Percentiles rank a stretch among this genome's conserved stretches.
These are phyloP conservation scores for Euphorbia celastroides DNA, from an alignment of 441 rosid species.

Conservation along the genomic window DNA sequence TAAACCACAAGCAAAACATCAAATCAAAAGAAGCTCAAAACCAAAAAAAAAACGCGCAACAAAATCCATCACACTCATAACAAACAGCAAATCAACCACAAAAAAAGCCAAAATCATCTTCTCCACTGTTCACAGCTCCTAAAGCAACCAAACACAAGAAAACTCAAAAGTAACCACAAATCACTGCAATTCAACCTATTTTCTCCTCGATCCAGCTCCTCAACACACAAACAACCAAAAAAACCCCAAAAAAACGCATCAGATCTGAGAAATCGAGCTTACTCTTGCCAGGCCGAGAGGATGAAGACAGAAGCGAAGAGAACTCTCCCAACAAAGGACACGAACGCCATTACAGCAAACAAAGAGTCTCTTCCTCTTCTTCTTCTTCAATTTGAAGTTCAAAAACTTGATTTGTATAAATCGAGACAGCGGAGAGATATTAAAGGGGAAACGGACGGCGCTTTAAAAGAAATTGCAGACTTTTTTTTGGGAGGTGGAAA, in stretches of 20 bases:
- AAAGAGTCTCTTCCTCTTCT: not conserved
- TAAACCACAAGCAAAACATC: too few species aligned
- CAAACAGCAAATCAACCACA: too few species aligned
- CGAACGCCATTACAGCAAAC: slow-evolving; percentile 36
- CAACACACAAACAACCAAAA: slow-evolving; percentile 3
- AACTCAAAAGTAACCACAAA: too few species aligned
- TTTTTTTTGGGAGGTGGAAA: slow-evolving; percentile 11
- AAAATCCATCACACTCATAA: too few species aligned
- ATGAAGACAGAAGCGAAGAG: slow-evolving; percentile 60
- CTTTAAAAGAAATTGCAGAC: too few species aligned
- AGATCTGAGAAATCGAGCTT: too few species aligned
- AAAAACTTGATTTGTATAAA: not conserved
- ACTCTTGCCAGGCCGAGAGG: slow-evolving; percentile 69
- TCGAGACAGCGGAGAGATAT: slow-evolving; percentile 18
- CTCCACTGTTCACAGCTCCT: too few species aligned
- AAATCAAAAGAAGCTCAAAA: too few species aligned
- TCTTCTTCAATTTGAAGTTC: not conserved
- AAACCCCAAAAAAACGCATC: too few species aligned
- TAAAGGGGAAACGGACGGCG: slow-evolving; percentile 26
- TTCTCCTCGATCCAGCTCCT: not conserved
- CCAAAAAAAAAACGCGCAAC: too few species aligned
- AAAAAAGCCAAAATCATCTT: too few species aligned
- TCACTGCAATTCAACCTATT: not conserved
- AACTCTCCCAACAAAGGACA: slow-evolving; percentile 53
- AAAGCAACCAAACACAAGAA: too few species aligned